Evolutionary conservation across 164 flowering plant genomes (phyloP).

Genomic region (Vitis cinerea): DNA sequence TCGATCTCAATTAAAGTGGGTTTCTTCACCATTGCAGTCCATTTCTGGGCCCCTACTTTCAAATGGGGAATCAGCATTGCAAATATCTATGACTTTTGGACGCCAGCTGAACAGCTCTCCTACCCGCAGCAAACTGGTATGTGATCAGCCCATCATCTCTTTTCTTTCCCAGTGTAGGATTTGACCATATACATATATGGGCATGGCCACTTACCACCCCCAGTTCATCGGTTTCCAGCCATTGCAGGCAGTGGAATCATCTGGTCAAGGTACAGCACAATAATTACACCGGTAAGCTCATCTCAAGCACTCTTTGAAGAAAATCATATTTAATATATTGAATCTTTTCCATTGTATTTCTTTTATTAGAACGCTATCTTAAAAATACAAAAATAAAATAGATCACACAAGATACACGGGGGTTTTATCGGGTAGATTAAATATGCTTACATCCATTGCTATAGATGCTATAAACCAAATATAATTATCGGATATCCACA

Average conservation of each 20-base stretch:
- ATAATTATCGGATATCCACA: too few species aligned
- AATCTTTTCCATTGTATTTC: too few species aligned
- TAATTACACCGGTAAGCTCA: slow-evolving; percentile 28
- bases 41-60: slow-evolving; percentile 82
- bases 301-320: not conserved
- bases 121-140: slow-evolving; percentile 65
- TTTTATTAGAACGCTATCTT: too few species aligned
- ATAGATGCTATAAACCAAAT: too few species aligned
- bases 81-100: slow-evolving; percentile 55
- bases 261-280: slow-evolving; percentile 35
- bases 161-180: too few species aligned
- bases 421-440: too few species aligned
- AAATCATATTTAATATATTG: too few species aligned
- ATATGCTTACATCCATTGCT: too few species aligned
- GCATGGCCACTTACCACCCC: not conserved
- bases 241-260: slow-evolving; percentile 32
- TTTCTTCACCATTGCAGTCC: slow-evolving; percentile 42
- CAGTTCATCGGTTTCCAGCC: slow-evolving; percentile 13
- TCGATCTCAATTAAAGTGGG: too few species aligned
- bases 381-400: too few species aligned
- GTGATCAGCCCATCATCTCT: not conserved
- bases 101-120: slow-evolving; percentile 59
- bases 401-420: too few species aligned
- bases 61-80: slow-evolving; percentile 82
- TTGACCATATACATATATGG: too few species aligned